Evolutionary conservation across 2,329 filamentous ascomycete species (phyloP).

Genomic region (Penicillium digitatum): DNA sequence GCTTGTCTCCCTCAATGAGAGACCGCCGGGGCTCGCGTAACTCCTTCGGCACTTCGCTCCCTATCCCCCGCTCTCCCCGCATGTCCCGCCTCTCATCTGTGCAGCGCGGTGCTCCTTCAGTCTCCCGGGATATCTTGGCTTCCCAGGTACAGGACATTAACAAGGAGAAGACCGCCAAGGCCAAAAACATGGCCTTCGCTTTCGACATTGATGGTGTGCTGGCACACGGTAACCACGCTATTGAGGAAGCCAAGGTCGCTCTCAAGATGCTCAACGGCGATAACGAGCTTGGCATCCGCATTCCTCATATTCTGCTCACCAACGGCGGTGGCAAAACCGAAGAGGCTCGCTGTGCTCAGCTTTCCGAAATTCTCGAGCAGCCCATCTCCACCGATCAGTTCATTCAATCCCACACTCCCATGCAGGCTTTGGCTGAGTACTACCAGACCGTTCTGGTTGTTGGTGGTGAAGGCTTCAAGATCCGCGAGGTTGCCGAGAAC

Average conservation of each 20-base stretch:
- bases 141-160: slow-evolving; percentile 67
- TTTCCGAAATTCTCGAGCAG: slow-evolving; percentile 62
- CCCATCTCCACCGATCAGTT: slow-evolving; percentile 69
- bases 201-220: slow-evolving; percentile 69
- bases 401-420: slow-evolving; percentile 73
- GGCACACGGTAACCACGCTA: slow-evolving; percentile 67
- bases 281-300: slow-evolving; percentile 75
- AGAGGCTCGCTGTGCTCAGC: slow-evolving; percentile 60
- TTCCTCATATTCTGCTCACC: slow-evolving; percentile 70
- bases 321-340: slow-evolving; percentile 72
- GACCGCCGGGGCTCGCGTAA: slow-evolving; percentile 67
- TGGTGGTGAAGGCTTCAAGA: slow-evolving; percentile 70
- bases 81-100: slow-evolving; percentile 65
- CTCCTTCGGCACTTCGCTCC: slow-evolving; percentile 69
- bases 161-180: slow-evolving; percentile 61
- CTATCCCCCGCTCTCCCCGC: slow-evolving; percentile 67
- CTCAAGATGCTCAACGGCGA: slow-evolving; percentile 70
- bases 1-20: slow-evolving; percentile 62
- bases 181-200: slow-evolving; percentile 77
- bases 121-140: slow-evolving; percentile 62
- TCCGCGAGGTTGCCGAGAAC: slow-evolving; percentile 67
- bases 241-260: slow-evolving; percentile 62
- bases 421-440: slow-evolving; percentile 71
- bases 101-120: slow-evolving; percentile 49
- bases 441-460: slow-evolving; percentile 72